Evolutionary conservation across 345 rosid genomes (phyloP).

Genomic region (Eucalyptus sp.): DNA sequence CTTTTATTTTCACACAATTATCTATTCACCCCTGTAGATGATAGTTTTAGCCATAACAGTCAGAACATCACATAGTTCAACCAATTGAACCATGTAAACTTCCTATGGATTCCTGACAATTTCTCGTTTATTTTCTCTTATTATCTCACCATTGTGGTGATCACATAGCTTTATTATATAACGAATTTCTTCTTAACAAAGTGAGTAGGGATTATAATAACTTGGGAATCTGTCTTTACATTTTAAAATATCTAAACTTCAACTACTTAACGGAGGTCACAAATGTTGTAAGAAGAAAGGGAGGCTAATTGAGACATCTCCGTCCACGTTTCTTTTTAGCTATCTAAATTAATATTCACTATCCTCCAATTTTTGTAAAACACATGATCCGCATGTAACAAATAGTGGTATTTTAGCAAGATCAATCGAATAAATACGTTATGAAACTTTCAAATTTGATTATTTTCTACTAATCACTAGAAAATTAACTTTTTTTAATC

Average conservation of each 20-base stretch:
- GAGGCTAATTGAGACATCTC: neutral
- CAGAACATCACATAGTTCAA: too few species aligned
- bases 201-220: neutral
- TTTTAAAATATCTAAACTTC: too few species aligned
- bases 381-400: neutral
- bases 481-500: neutral
- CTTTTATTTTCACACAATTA: too few species aligned
- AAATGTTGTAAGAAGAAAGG: neutral
- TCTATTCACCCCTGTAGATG: too few species aligned
- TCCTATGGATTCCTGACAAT: neutral
- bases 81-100: too few species aligned
- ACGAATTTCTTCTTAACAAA: neutral
- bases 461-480: neutral
- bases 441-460: neutral
- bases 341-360: neutral
- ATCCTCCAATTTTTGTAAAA: neutral
- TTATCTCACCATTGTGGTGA: neutral
- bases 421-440: neutral
- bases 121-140: neutral
- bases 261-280: neutral
- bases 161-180: neutral
- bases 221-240: neutral
- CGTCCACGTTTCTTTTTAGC: neutral
- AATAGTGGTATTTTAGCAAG: neutral
- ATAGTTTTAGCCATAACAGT: too few species aligned